Base-by-base conservation (phyloP, 2,329 filamentous ascomycete genomes). In the Zelopaecilomyces penicillatus region DNA sequence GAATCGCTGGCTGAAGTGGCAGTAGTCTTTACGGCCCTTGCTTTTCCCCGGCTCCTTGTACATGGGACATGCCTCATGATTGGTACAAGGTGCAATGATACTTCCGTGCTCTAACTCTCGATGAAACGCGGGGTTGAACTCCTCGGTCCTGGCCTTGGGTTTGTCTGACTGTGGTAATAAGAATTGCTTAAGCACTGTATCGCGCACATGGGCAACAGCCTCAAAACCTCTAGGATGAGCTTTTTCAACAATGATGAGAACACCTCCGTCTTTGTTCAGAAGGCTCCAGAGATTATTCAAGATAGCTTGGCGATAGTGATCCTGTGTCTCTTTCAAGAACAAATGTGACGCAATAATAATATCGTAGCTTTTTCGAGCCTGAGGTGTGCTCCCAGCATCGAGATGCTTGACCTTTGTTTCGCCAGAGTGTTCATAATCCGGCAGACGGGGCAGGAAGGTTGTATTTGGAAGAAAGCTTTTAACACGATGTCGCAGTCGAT, bases 151-250 rank as follows among this genome's bases (percentile, higher is more conserved):
- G 4, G 57, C 42, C 5, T 54, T 54, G 1, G 56, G 50, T 46
- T 67, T 59, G 27, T 72, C 72, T 6, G 60, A 57, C 46, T 65
- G 69, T 11, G 55, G 68, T 9, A 80, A 67, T 45, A 95, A 84
- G 59, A 87, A 82, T 37, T 84, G 80, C 49, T 85, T 78, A 1
- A 97, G 71, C 1, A 98, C 69, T 48, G 86, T 80, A 36, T 89
- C 76, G 41, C 93, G 82, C 5, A 90, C 89, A 39, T 85, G 85
- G 8, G 88, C 91, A 35, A 98, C 80, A 10, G 87, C 86, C 62
- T 97, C 93, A 53, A 98, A 98, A 0, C 93, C 93, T 37, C 87
- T 80, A 9, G 89, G 87, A 9, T 95, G 79, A 0, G 89, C 93
- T 63, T 96, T 97, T 62, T 98, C 93, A 26, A 96, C 68, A 3